Base-by-base conservation (phyloP, 2,329 filamentous ascomycete genomes). In the Chaetomiaceae sp. region DNA sequence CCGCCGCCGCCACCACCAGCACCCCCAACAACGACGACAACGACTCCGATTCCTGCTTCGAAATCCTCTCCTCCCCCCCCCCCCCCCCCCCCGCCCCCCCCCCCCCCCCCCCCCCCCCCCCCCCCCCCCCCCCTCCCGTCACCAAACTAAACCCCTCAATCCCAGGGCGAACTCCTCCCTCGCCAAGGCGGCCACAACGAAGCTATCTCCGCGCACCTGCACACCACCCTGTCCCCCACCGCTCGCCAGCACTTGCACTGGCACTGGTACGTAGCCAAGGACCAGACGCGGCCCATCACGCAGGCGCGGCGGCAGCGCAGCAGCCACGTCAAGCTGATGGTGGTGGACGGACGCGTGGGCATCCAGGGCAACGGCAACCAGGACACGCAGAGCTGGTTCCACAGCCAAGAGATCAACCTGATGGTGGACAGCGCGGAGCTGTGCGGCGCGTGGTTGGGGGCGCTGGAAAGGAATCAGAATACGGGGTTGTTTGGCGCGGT, bases 361-460 rank as follows among this genome's bases (percentile, higher is more conserved):
- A 81, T 90, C 29, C 76, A 85, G 62, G 86, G 86, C 3, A 86
- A 79, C 53, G 86, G 85, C 0, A 91, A 90, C 58, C 83, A 89
- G 61, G 86, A 91, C 56, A 89, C 86, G 2, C 86, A 91, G 63
- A 81, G 75, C 17, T 90, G 84, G 81, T 89, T 75, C 54, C 86
- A 91, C 59, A 82, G 76, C 45, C 84, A 89, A 62, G 86, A 91
- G 62, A 75, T 86, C 45, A 90, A 91, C 54, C 64, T 90, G 19
- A 79, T 91, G 75, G 65, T 89, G 6, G 86, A 91, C 51, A 83
- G 76, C 17, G 56, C 62, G 0, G 62, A 70, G 1, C 67, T 89
- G 0, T 88, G 85, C 55, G 60, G 59, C 24, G 70, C 69, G 27
- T 88, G 84, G 84, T 70, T 78, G 17, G 76, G 80, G 14, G 78